phyloP scores from a whole-genome alignment of 2,329 filamentous ascomycete species.

The Emmonsia crescens region DNA sequence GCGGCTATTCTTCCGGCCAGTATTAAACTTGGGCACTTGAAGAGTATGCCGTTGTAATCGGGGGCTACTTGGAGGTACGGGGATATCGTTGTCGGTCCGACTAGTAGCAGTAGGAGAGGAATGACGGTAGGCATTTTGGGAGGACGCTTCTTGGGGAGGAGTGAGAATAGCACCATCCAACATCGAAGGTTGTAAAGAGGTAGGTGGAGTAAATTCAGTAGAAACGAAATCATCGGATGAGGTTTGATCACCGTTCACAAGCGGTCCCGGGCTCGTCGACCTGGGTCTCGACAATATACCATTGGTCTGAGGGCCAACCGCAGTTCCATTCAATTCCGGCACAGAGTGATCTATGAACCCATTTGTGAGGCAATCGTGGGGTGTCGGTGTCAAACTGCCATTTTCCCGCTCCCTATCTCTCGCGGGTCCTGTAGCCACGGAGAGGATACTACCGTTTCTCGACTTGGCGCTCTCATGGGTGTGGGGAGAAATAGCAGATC shows the following conservation, averaged over 20 bases:
- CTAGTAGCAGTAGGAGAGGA: constrained; percentile 7
- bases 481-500: constrained; percentile 35
- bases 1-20: constrained; percentile 51
- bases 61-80: constrained; percentile 30
- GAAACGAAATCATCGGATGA: constrained; percentile 23
- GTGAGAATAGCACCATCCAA: constrained; percentile 23
- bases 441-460: constrained; percentile 41
- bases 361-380: background rate
- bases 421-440: constrained; percentile 26
- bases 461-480: constrained; percentile 31
- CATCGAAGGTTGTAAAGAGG: constrained; percentile 22
- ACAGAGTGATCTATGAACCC: background rate
- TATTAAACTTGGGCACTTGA: constrained; percentile 63
- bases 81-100: constrained; percentile 8
- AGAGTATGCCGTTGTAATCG: constrained; percentile 74
- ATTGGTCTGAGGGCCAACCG: background rate
- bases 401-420: constrained; percentile 23
- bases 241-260: constrained; percentile 24
- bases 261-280: constrained; percentile 20
- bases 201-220: constrained; percentile 21
- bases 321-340: background rate
- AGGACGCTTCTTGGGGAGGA: constrained; percentile 20
- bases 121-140: constrained; percentile 15
- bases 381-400: background rate
- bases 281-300: constrained; percentile 4